A percentile compares a stretch with the other conserved stretches of the same genome.
Conservation (phyloP, 1,284 basidiomycete genomes). For the Chalciporus sp. region DNA sequence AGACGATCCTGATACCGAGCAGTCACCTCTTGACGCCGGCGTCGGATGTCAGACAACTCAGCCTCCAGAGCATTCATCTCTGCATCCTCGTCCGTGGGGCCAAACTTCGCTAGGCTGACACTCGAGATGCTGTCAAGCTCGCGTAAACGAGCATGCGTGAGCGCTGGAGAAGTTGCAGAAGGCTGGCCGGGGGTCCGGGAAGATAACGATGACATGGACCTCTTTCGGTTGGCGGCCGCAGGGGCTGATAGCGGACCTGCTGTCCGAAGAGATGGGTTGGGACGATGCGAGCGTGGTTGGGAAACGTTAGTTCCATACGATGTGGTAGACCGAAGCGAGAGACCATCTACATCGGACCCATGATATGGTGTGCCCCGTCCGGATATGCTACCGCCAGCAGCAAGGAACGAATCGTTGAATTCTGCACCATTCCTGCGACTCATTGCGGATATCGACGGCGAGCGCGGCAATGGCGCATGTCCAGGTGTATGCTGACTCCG, state of each 20-base stretch:
- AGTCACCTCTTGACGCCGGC: conserved; percentile 62
- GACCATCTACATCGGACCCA: conserved; percentile 29
- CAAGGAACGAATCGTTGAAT: conserved; percentile 28
- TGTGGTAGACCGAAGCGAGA: conserved; percentile 34
- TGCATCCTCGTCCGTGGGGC: conserved; percentile 42
- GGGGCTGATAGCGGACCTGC: conserved; percentile 14
- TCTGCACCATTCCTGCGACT: conserved; percentile 31
- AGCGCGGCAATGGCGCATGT: conserved; percentile 26
- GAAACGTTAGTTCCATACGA: conserved; percentile 37
- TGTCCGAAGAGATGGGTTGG: conserved; percentile 29
- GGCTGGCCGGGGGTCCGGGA: conserved; percentile 38
- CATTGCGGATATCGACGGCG: conserved; percentile 33
- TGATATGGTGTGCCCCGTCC: conserved; percentile 35
- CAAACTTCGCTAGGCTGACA: conserved; percentile 47
- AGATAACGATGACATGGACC: conserved; percentile 51
- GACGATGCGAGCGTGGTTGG: conserved; percentile 35
- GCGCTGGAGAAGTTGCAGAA: conserved; percentile 18
- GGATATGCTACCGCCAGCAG: conserved; percentile 27
- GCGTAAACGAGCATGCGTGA: conserved; percentile 24
- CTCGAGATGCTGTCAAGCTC: conserved; percentile 48
- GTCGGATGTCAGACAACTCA: conserved; percentile 63
- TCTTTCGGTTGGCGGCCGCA: conserved; percentile 42
- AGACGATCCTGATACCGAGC: conserved; percentile 65
- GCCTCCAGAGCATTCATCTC: conserved; percentile 36
- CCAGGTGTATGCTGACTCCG: conserved; percentile 46